Evolutionary conservation across 805 yeast species (phyloP), one percentile per base, ranked within the genome.

Genomic region (Danielia oregonensis): DNA sequence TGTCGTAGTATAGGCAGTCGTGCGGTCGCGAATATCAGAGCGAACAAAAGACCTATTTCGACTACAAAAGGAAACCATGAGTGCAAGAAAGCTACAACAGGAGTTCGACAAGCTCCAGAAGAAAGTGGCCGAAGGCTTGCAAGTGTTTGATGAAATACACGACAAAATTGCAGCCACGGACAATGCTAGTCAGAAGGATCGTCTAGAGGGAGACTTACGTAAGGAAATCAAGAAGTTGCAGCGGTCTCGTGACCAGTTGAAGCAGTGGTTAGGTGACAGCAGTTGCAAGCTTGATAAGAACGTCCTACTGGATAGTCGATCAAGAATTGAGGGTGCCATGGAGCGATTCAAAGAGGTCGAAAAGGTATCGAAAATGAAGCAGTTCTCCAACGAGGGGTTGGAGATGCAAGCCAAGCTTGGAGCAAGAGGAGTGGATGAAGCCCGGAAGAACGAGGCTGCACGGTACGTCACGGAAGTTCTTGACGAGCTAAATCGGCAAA

Each of bases 61-160:
- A 19, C 22, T 9, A 19, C 22, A 19, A 7, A 19, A 23, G 17
- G 16, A 26, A 18, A 35, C 24, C 35, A 68, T 68, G 74, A 63
- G 70, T 48, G 55, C 70, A 15, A 51, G 74, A 33, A 68, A 67
- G 42, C 65, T 68, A 45, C 74, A 68, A 49, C 74, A 68, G 61
- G 97, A 91, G 69, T 86, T 93, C 56, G 98, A 91, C 63, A 86
- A 89, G 55, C 87, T 89, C 52, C 87, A 87, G 61, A 87, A 93
- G 61, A 76, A 75, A 57, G 95, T 93, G 35, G 77, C 80, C 38
- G 98, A 91, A 66, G 98, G 98, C 7, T 74, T 91, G 27, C 79
- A 76, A 35, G 83, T 79, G 41, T 91, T 91, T 54, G 96, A 91
- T 53, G 80, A 74, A 35, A 78, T 86, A 22, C 84, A 91, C 53